Base-by-base conservation (phyloP, 2,329 filamentous ascomycete genomes). In the Neofusicoccum parvum region DNA sequence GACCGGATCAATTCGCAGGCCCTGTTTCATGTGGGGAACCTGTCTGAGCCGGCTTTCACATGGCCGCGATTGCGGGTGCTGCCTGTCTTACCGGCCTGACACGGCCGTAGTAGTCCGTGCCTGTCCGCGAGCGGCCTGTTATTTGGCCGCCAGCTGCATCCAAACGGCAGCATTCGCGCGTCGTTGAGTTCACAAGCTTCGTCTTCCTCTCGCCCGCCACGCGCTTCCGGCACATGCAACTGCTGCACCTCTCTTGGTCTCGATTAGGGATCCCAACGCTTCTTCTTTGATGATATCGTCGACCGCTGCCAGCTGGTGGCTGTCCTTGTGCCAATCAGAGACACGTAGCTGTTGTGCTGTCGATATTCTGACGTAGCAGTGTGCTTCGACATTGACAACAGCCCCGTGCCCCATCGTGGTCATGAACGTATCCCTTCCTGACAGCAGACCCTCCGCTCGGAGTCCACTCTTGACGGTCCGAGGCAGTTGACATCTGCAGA, bases 11-110 rank as follows among this genome's bases (percentile, higher is more conserved):
- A 36, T n/a, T 59, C 2, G 39, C 56, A 48, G 10, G 32, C 12
- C 56, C n/a, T 32, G 56, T 60, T 37, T 46, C 56, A 60, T 60
- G 56, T 60, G 56, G 56, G 41, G 56, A 46, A 20, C 41, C 36
- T 59, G 54, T 48, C 27, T 48, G 41, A 23, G 17, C 56, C 41
- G 43, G 41, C 43, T n/a, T 48, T 59, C 54, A 59, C 54, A 48
- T 60, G 56, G 56, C 43, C 12, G 6, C 10, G 15, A 20, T 11
- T 4, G 12, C 12, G 14, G 48, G 36, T 50, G 10, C 37, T 15
- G 14, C 14, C 37, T 15, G 14, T 39, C 14, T 39, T 39, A 39
- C 5, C 14, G 14, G 6, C 41, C 15, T 45, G 11, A 48, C 56
- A 36, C 56, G 43, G 56, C 56, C 56, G 56, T 60, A 60, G 36